Base-by-base conservation (phyloP, 2,329 filamentous ascomycete species). In the Cytospora paraplurivora region DNA sequence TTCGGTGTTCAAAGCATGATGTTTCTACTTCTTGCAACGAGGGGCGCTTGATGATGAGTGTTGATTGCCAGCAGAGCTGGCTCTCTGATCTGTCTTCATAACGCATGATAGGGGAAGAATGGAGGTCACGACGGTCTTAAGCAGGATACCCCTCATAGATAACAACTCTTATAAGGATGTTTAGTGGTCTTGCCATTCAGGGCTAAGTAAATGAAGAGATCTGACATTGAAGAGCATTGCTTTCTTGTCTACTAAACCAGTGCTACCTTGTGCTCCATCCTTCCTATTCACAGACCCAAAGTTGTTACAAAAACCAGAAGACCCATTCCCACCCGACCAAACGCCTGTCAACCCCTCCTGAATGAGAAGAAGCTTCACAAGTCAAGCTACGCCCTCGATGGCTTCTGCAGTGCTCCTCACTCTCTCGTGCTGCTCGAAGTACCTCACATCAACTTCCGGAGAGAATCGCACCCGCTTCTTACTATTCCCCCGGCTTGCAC, bases 391-490 rank as follows among this genome's bases (percentile, higher is more conserved):
- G 41, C 19, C 19, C 21, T 44, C 32, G 21, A 33, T 19, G 17
- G 32, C 49, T n/a, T n/a, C n/a, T 33, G n/a, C 21, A 12, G 41
- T 8, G 27, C 51, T 38, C 11, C 19, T 19, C 38, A 55, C 19
- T 33, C n/a, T 38, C 33, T n/a, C 13, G 59, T 61, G 13, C 11
- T 35, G n/a, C 19, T 33, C n/a, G 51, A 50, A 61, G 38, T 37
- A 32, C 38, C 53, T 17, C 51, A 61, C 52, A 38, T 55, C 59
- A 33, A 38, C 41, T 4, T 33, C 37, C 0, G 38, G 32, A 3
- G 59, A 41, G 11, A 61, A 61, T 8, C 51, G 59, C 11, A 61
- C 59, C 3, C 10, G 59, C 19, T 61, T 61, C 59, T 55, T 55
- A 8, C 32, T 52, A 11, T 15, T 41, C 13, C 13, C 19, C n/a